Base-by-base conservation (phyloP, 768 basidiomycete species). In the Termitomyces sp. region DNA sequence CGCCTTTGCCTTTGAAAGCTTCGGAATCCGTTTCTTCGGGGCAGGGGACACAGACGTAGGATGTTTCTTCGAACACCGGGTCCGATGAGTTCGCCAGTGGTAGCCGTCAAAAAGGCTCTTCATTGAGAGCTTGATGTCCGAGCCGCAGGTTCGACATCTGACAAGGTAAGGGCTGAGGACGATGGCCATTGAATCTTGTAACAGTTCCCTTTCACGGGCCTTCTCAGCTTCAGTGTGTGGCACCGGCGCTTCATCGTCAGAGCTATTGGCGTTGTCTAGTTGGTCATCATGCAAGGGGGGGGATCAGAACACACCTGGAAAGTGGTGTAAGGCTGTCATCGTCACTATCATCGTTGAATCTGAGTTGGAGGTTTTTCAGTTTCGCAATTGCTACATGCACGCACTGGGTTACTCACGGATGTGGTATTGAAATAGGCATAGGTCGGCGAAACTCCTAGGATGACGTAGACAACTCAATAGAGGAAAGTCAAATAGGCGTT, bases 21-120 rank as follows among this genome's bases (percentile, higher is more conserved):
- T 61, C 13, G 60, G 28, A 18, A 35, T 42, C 39, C 56, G 59
- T 57, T 54, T 66, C 57, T 63, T 59, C 0, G 52, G 52, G 35
- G 36, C 54, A 58, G 38, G 55, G 51, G 39, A n/a, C 24, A 13
- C 28, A 42, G 55, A 57, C 18, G 24, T 22, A 52, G 46, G 54
- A 32, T 60, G 59, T 53, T 78, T 81, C 72, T 80, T 84, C 57
- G 84, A 69, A 69, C 89, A 90, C 35, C 87, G 79, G 44, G 77
- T 76, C 36, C 84, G 78, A 67, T 90, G 89, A 64, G 82, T 86
- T 49, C 74, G 69, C 89, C 89, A 90, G 70, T 90, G 88, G 66
- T 81, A 82, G 35, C 80, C 78, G 66, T 90, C 89, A 65, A 81
- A 90, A 22, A 77, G 77, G 70, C 85, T 87, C 73, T 89, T 90